These are phyloP conservation scores for Eremothecium sinecaudum DNA, from an alignment of 1,139 yeast genomes.

Conservation along the genomic window DNA sequence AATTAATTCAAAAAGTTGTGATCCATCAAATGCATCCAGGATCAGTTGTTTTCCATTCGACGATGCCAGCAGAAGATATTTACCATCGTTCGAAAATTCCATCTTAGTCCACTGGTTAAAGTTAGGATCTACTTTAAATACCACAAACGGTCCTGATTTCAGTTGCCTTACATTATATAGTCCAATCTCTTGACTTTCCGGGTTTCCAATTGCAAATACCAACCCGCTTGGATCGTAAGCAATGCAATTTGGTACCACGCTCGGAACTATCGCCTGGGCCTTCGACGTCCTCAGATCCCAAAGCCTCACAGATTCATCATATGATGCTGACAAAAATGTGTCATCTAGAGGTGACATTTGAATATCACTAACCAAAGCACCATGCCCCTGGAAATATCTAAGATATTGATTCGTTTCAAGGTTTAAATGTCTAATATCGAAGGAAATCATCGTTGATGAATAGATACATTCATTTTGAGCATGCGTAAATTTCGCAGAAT, in stretches of 20 bases:
- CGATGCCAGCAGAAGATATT: constrained; percentile 58
- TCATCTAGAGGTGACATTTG: constrained; percentile 71
- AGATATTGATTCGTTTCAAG: constrained; percentile 70
- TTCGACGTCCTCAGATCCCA: constrained; percentile 73
- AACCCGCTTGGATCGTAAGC: constrained; percentile 80
- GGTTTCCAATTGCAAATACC: constrained; percentile 64
- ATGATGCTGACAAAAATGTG: constrained; percentile 56
- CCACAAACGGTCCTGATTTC: constrained; percentile 47
- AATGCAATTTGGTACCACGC: constrained; percentile 47
- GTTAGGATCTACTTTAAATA: constrained; percentile 34
- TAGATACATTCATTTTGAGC: constrained; percentile 64
- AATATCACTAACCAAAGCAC: constrained; percentile 57
- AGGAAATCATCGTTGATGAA: constrained; percentile 71
- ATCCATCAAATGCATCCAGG: constrained; percentile 66
- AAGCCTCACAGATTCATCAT: constrained; percentile 69
- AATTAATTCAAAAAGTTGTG: constrained; percentile 41
- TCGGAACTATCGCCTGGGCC: constrained; percentile 54
- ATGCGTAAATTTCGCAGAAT: constrained; percentile 78
- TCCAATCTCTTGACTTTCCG: constrained; percentile 39
- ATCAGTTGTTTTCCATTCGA: constrained; percentile 44
- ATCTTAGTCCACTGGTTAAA: constrained; percentile 50
- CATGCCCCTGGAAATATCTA: constrained; percentile 83
- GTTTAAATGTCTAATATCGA: constrained; percentile 66
- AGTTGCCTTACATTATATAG: constrained; percentile 53
- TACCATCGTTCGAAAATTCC: constrained; percentile 81